Evolutionary conservation across 164 flowering plant genomes (phyloP).

Genomic region (Paratinospora sagittata): DNA sequence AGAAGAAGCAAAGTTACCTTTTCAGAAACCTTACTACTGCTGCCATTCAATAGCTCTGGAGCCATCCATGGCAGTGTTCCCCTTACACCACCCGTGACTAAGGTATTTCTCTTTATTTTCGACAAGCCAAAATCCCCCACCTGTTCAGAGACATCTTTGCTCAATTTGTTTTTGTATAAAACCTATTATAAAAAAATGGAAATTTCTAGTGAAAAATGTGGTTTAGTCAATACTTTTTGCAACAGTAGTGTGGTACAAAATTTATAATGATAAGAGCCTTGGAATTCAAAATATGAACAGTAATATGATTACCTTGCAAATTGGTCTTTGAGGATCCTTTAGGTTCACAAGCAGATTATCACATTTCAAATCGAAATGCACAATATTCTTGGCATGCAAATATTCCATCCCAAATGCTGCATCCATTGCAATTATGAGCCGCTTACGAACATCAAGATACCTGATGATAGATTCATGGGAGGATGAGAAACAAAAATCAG

Average conservation of each 20-base stretch:
- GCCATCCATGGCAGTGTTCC: constrained; percentile 99
- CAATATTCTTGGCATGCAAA: constrained; percentile 87
- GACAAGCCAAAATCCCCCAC: constrained; percentile 98
- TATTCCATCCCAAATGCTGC: constrained; percentile 99
- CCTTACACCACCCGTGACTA: constrained; percentile 97
- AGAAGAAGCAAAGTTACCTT: constrained; percentile 42
- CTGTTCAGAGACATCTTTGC: constrained; percentile 30
- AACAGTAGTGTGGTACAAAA: background rate
- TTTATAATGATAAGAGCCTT: background rate
- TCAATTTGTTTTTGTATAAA: background rate
- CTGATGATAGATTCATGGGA: constrained; percentile 29
- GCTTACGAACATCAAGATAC: constrained; percentile 81
- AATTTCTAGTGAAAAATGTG: background rate
- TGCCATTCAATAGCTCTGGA: constrained; percentile 89
- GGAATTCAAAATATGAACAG: background rate
- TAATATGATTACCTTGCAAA: constrained; percentile 63
- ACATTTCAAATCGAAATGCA: constrained; percentile 94
- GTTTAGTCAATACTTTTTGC: too few relatives aligned
- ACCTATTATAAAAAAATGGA: background rate
- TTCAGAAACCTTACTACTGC: constrained; percentile 96
- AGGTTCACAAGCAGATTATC: constrained; percentile 90
- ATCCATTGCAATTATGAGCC: constrained; percentile 90
- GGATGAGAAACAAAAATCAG: background rate
- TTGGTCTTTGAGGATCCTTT: constrained; percentile 80
- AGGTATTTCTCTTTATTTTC: constrained; percentile 91